Percentiles rank a stretch among this genome's conserved stretches.
These are phyloP conservation scores for Neurospora africana DNA, from an alignment of 495 filamentous ascomycete species.

Conservation along the genomic window DNA sequence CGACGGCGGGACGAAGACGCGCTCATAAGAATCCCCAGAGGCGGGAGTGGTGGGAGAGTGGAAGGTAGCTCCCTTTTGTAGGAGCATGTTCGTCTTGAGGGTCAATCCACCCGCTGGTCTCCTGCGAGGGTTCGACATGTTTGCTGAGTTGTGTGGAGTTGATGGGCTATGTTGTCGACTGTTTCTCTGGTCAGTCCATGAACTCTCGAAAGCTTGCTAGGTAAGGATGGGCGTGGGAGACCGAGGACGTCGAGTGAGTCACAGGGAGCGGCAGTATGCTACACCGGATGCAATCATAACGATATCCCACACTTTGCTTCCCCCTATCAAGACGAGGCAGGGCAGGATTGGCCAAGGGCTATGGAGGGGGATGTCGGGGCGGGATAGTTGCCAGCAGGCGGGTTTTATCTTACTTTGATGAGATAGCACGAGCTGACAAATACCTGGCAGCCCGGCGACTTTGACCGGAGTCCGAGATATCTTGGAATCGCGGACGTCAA, in stretches of 20 bases:
- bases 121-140: slow-evolving; percentile 44
- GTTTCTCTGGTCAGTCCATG: slow-evolving; percentile 15
- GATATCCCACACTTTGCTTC: not conserved
- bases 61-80: slow-evolving; percentile 57
- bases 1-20: slow-evolving; percentile 36
- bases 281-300: slow-evolving; percentile 14
- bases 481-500: not conserved
- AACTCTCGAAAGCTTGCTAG: slow-evolving; percentile 18
- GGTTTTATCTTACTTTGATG: slow-evolving; percentile 7
- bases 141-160: slow-evolving; percentile 27
- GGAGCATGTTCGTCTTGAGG: slow-evolving; percentile 41
- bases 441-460: slow-evolving; percentile 5
- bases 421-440: not conserved
- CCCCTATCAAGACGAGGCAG: slow-evolving; percentile 1
- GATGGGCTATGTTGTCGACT: slow-evolving; percentile 14
- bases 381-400: not conserved
- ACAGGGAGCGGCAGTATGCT: slow-evolving; percentile 10
- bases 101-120: slow-evolving; percentile 33
- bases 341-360: slow-evolving; percentile 14
- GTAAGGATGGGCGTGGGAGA: slow-evolving; percentile 9
- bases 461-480: not conserved
- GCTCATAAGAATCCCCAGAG: slow-evolving; percentile 25
- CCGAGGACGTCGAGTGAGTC: slow-evolving; percentile 18
- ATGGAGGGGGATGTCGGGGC: not conserved
- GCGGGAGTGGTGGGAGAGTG: slow-evolving; percentile 40